Evolutionary conservation across 345 rosid species (phyloP), one percentile per base, ranked within the genome.

Genomic region (Kernera saxatilis): DNA sequence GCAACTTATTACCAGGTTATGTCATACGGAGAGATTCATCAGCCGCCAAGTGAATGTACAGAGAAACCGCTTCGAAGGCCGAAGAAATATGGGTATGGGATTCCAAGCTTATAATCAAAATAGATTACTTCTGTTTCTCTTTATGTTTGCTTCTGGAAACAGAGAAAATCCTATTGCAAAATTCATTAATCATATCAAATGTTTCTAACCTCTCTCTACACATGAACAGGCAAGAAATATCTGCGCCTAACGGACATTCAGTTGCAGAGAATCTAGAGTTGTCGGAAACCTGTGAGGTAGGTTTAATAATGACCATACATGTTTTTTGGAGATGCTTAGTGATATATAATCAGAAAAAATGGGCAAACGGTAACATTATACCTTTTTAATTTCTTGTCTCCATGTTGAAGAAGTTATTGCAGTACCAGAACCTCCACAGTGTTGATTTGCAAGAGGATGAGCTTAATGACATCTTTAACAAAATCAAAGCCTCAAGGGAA

Each of bases 1-100:
- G 70, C 87, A 66, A 88, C 90, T 80, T 90, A 90, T 72, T 82
- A 80, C 61, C 90, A 80, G 67, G 88, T 93, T 64, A 83, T 88
- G 88, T 76, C 81, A 0, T 73, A 74, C 40, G 84, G 88, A 35
- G 81, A 83, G 67, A 74, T 56, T 52, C 84, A 82, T 30, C 82
- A 63, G 33, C 64, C 46, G 71, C 49, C 35, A 7, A 33, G 60
- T 64, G 79, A 77, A 17, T 43, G 62, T 67, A 48, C 45, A 39
- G 82, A 71, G 27, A 15, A 43, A 33, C 35, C 15, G 2, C 70
- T 61, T 53, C 27, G 5, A 3, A 75, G 43, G 6, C 13, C 1
- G 23, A 33, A 40, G 27, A 60, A 32, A 59, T 30, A 58, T 18
- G 37, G 72, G 78, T 66, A 74, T 23, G 23, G 23, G 17, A 17